Evolutionary conservation across 345 rosid genomes (phyloP).

Genomic region (Crucihimalaya himalaica): DNA sequence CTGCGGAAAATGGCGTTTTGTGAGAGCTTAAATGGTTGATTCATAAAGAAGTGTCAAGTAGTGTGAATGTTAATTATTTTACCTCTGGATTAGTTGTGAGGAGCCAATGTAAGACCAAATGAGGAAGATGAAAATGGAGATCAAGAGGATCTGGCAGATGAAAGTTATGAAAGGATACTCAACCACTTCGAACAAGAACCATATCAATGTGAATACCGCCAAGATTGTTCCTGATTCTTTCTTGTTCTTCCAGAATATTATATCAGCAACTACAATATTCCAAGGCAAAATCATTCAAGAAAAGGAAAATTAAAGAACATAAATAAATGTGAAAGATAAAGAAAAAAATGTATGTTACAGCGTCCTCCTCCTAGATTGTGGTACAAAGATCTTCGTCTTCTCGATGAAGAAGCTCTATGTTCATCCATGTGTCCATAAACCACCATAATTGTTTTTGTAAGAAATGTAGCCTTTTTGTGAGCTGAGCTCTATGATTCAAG

Average conservation of each 20-base stretch:
- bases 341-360: conserved; percentile 24
- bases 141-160: conserved; percentile 53
- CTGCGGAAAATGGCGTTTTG: conserved; percentile 15
- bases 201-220: conserved; percentile 52
- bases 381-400: conserved; percentile 34
- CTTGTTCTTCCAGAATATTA: conserved; percentile 70
- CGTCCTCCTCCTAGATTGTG: conserved; percentile 43
- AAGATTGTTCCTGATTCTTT: conserved; percentile 57
- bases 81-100: conserved; percentile 53
- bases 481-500: background rate
- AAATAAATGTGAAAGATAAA: background rate
- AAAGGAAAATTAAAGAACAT: background rate
- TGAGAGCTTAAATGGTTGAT: background rate
- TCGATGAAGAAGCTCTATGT: conserved; percentile 40
- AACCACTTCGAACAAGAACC: conserved; percentile 66
- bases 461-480: conserved; percentile 27
- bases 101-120: conserved; percentile 59
- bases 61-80: conserved; percentile 14
- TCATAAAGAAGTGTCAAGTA: background rate
- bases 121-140: conserved; percentile 49
- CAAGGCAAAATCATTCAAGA: background rate
- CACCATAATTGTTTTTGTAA: conserved; percentile 14
- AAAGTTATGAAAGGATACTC: conserved; percentile 65
- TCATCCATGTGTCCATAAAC: conserved; percentile 7
- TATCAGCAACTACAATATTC: conserved; percentile 56